Evolutionary conservation across 129 eudicot genomes (phyloP), one percentile per base, ranked within the genome.

Genomic region (Chrysanthemum seticuspe): DNA sequence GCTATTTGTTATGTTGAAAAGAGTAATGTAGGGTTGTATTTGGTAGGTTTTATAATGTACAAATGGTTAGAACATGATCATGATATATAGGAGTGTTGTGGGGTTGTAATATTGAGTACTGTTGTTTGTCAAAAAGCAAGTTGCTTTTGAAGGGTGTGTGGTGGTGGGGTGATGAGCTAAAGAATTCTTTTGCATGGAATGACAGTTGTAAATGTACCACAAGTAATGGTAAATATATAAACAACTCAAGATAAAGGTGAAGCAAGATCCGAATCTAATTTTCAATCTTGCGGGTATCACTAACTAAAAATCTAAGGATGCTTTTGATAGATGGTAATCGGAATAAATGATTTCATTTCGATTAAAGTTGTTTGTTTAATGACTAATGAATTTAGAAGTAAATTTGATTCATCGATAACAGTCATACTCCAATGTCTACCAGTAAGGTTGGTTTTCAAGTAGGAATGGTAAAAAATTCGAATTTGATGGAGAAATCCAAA

Each of bases 181-280:
- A 76, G 53, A 51, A 6, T 73, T 73, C 60, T 84, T 77, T 71
- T 63, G 72, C 77, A 80, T 74, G 44, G 76, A 53, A 29, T 71
- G 82, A 78, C 82, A 78, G 77, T 64, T 71, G 82, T 78, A 78
- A 71, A 78, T 64, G 77, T 71, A 29, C 6, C 21, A 13, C 52
- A 45, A 70, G n/a, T 9, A 4, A n/a, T 56, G 10, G 18, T 13
- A 13, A 13, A n/a, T 3, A 7, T 0, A 56, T 56, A 45, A 73
- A 73, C 62, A 45, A 72, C 68, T 47, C n/a, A 4, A 60, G 44
- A 57, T 25, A 60, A 61, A 25, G 5, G 49, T 25, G 25, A 2
- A 1, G 27, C 19, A 58, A 59, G 67, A 72, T 44, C 68, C 14
- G 57, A 59, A 44, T 59, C 76, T 9, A 6, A 40, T 6, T 40